Evolutionary conservation across 805 yeast species (phyloP), one percentile per base, ranked within the genome.

Genomic region (Hanseniaspora pseudoguilliermondii): DNA sequence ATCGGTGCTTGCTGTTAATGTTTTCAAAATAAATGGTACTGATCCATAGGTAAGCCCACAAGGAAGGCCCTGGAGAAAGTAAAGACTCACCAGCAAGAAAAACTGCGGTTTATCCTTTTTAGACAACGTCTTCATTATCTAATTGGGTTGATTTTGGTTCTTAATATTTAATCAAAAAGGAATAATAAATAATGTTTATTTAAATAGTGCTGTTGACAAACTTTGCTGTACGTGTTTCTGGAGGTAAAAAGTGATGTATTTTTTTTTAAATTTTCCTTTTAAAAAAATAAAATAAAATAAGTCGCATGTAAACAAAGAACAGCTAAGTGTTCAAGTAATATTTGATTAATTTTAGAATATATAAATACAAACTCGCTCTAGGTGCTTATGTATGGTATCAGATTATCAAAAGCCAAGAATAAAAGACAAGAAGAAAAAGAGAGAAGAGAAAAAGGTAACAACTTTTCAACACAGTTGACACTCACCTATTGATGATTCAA

Each of bases 1-100:
- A 15, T 35, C 36, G 9, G 9, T 23, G 20, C 40, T 35, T 6
- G 40, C 21, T 1, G 66, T 64, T 60, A 65, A 57, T 4, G 91
- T 78, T 66, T 93, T 93, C 57, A 93, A 74, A 20, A 93, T 71
- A 64, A 90, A 93, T 1, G 98, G 98, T 11, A 93, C 77, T 1
- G 95, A 82, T 2, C 98, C 98, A 72, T 91, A 89, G 1, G 96
- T 95, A 36, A 93, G 71, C 0, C 98, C 98, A 15, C 90, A 95
- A 0, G 98, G 98, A 6, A 93, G 81, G n/a, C 98, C 98, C 67
- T 93, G 98, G 7, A 90, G 75, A 49, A 89, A 71, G 66, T 93
- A 93, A 36, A 93, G 71, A 6, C 86, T 64, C 6, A 88, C 82
- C 57, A 91, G 71, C 7, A 91, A 74, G 43, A 76, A 69, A 66